Evolutionary conservation across 2,329 filamentous ascomycete genomes (phyloP), one percentile per base, ranked within the genome.

Genomic region (Emericellopsis atlantica): DNA sequence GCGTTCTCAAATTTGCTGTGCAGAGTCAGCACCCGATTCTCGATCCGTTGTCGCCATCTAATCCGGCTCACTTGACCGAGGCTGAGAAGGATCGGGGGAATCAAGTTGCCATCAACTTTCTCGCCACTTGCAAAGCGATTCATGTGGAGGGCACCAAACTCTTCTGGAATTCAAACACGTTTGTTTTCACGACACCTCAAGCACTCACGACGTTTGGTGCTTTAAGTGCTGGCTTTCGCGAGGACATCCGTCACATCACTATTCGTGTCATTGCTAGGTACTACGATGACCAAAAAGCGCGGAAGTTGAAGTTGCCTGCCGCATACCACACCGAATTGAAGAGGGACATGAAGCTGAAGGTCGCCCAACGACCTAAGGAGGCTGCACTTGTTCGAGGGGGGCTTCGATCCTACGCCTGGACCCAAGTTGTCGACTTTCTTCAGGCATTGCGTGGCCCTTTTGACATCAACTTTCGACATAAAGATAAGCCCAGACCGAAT

Each of bases 381-480:
- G 59, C 61, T 2, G 66, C 58, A 12, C 56, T 72, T 22, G 59
- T 67, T 24, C 64, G 68, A n/a, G 62, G 64, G 18, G 70, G 70
- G 15, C 74, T 75, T 45, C 66, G 70, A 37, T 69, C 66, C 48
- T 76, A 75, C 51, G 62, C 67, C 4, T 75, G 70, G 70, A 62
- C 61, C 29, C 71, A 74, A 48, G 57, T 73, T 24, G 56, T 66
- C 11, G 72, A 75, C 50, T 75, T 74, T 42, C 54, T 76, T 18
- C 56, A 61, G 40, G 69, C 66, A 5, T 51, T 76, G 40, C 58
- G 69, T n/a, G 64, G 71, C 3, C 71, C 72, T 1, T 69, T 61
- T 48, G 64, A 70, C 41, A 12, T 29, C 26, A 4, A 29, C 26
- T 29, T 29, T 29, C 26, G 26, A 12, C 8, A 9, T 9, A 29